These are phyloP conservation scores for Penicillium mononematosum DNA, from an alignment of 495 filamentous ascomycete genomes.

Conservation along the genomic window DNA sequence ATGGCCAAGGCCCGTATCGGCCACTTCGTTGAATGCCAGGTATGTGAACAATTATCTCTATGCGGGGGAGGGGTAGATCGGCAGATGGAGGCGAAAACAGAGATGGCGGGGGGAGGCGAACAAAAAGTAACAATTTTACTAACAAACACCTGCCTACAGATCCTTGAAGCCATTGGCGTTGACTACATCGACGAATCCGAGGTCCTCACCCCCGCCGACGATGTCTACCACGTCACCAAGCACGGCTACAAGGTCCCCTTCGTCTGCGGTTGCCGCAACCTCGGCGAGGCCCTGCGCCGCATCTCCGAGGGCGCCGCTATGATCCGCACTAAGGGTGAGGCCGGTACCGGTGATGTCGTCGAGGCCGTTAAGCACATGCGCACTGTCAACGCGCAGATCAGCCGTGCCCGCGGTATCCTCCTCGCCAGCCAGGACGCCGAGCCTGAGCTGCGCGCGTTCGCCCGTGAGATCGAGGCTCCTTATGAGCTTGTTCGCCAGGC, in stretches of 20 bases:
- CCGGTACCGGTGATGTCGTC: slow-evolving; percentile 96
- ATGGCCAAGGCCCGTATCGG: slow-evolving; percentile 99
- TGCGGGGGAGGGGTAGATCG: slow-evolving; percentile 8
- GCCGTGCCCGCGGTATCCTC: slow-evolving; percentile 63
- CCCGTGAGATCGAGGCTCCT: slow-evolving; percentile 76
- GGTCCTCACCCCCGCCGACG: slow-evolving; percentile 93
- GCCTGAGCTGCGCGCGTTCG: slow-evolving; percentile 71
- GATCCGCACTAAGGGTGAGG: slow-evolving; percentile 98
- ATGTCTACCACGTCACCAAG: slow-evolving; percentile 89
- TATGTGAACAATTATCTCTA: slow-evolving; percentile 29
- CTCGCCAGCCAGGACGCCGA: slow-evolving; percentile 60
- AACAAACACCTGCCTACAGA: slow-evolving; percentile 46
- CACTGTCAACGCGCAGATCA: slow-evolving; percentile 81
- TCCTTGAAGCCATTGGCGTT: slow-evolving; percentile 89
- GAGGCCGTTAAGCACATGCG: slow-evolving; percentile 97
- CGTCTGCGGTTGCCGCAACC: slow-evolving; percentile 94
- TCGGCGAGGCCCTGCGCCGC: slow-evolving; percentile 88
- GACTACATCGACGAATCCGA: slow-evolving; percentile 99
- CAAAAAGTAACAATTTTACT: slow-evolving; percentile 5
- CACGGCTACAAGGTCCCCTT: slow-evolving; percentile 80
- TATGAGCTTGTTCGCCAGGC: slow-evolving; percentile 79
- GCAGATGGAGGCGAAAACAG: background rate
- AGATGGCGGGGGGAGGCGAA: background rate
- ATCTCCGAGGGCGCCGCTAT: slow-evolving; percentile 95
- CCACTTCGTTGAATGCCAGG: slow-evolving; percentile 96